These are phyloP conservation scores for Cladosporium cucumerinum DNA, from an alignment of 2,329 filamentous ascomycete genomes.

Conservation along the genomic window DNA sequence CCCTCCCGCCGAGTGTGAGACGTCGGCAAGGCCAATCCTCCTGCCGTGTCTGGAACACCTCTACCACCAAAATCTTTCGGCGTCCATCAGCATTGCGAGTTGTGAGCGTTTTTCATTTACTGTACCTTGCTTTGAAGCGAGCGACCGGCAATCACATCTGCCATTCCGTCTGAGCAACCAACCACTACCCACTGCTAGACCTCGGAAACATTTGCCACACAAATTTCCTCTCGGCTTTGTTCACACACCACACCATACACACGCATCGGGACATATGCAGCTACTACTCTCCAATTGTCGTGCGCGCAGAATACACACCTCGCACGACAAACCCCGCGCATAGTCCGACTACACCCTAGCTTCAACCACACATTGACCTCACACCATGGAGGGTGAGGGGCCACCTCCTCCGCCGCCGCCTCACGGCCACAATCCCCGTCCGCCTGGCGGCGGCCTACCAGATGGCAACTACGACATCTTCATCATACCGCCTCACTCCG, in stretches of 20 bases:
- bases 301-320: conserved; percentile 13
- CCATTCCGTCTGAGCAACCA: background rate
- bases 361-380: background rate
- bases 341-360: background rate
- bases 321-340: conserved; percentile 13
- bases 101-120: background rate
- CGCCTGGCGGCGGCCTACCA: conserved; percentile 64
- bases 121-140: background rate
- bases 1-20: conserved; percentile 1
- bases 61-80: background rate
- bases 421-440: conserved; percentile 74
- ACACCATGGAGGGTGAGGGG: conserved; percentile 22
- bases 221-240: background rate
- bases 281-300: background rate
- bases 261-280: conserved; percentile 12
- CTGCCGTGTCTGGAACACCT: background rate
- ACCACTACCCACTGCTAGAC: background rate
- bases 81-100: background rate
- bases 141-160: background rate
- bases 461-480: conserved; percentile 96
- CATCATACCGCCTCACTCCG: conserved; percentile 87
- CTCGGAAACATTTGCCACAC: background rate
- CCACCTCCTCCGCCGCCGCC: conserved; percentile 81
- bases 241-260: background rate
- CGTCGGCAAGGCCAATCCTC: background rate